These are phyloP conservation scores for Chrysophaeum taylorii DNA, from an alignment of 352 stramenopile genomes.

Conservation along the genomic window DNA sequence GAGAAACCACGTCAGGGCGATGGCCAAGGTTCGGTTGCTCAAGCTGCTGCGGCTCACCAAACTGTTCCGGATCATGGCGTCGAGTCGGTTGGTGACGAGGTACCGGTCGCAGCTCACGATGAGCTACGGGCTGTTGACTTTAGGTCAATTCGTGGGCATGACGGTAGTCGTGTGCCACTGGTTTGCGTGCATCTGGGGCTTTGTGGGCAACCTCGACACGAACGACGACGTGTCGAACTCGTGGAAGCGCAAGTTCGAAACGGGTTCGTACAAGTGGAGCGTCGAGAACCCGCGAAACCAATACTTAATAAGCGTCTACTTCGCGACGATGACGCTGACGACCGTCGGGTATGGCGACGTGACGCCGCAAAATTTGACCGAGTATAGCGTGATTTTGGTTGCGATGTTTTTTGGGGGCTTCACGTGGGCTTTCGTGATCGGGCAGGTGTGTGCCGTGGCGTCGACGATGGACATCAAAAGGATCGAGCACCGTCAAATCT, in stretches of 20 bases:
- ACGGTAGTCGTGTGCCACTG: constrained; percentile 27
- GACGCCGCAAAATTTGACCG: constrained; percentile 8
- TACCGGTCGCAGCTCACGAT: constrained; percentile 9
- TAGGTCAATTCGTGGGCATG: constrained; percentile 24
- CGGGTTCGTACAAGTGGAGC: not conserved
- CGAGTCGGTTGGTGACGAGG: constrained; percentile 22
- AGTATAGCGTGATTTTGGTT: constrained; percentile 22
- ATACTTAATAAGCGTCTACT: constrained; percentile 27
- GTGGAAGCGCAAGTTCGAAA: not conserved
- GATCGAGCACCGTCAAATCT: constrained; percentile 15
- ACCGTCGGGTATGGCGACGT: constrained; percentile 32
- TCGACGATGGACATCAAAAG: constrained; percentile 22
- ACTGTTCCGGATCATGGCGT: constrained; percentile 25
- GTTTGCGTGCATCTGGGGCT: constrained; percentile 24
- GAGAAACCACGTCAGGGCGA: not conserved
- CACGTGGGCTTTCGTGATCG: constrained; percentile 30
- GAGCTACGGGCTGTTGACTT: constrained; percentile 1
- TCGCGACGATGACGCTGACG: constrained; percentile 25
- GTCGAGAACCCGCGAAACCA: not conserved
- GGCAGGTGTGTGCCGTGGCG: constrained; percentile 19
- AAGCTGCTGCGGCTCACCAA: constrained; percentile 28
- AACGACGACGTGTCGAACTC: not conserved
- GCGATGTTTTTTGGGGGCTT: constrained; percentile 25
- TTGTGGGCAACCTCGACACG: not conserved
- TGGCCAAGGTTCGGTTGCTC: constrained; percentile 21